Base-by-base conservation (phyloP, 768 basidiomycete species). In the Mycena leptocephala region DNA sequence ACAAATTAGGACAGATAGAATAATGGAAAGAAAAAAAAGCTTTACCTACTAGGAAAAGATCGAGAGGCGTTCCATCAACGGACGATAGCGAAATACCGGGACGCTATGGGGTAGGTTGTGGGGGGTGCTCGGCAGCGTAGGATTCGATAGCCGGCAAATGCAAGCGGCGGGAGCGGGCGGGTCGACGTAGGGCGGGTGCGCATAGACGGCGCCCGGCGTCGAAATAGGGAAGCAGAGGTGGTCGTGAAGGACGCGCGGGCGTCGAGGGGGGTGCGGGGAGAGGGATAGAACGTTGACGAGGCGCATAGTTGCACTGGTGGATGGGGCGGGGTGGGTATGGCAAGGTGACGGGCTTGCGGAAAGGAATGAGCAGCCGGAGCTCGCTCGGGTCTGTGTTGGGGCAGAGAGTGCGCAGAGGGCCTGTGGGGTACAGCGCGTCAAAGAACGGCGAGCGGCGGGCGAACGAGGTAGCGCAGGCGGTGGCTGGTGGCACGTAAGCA, bases 381-480 rank as follows among this genome's bases (percentile, higher is more conserved):
- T 59, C 58, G 58, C 33, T 59, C 58, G 58, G 58, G 58, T 59
- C 33, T 35, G 58, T 59, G 32, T 59, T 59, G 58, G 32, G 58
- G 32, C 58, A 55, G 53, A n/a, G n/a, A n/a, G n/a, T 55, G 53
- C 53, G 53, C 53, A 55, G 53, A 55, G 53, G 53, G 53, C 53
- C 53, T 13, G 58, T 32, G 32, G 32, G 58, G 58, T 59, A 59
- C 32, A 59, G 30, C 58, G 58, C 32, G 32, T 32, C 58, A 59
- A 35, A 59, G 58, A 59, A 59, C 32, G 58, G 32, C 58, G 32
- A 59, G 33, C 58, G 58, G 33, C 58, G 58, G 58, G 32, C 58
- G 32, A 59, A 35, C 58, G 58, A 59, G 58, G 58, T 33, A 59
- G 58, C 58, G 58, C 32, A 59, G 58, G 58, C 58, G 58, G 58